Conservation (phyloP, 108 stramenopile species). For the Discostella pseudostelligera region DNA sequence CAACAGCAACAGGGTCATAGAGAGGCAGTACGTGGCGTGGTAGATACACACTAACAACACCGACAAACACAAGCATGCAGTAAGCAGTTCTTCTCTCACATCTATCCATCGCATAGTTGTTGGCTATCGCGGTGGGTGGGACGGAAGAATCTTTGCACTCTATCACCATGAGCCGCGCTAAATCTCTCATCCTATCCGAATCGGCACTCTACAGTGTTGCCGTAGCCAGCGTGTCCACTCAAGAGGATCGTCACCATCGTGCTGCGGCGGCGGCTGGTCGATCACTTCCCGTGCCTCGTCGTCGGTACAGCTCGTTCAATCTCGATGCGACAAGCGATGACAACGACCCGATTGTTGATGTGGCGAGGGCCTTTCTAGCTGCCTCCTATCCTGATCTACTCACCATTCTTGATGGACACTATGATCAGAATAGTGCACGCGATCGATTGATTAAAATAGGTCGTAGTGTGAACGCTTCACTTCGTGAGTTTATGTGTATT, state of each 20-base stretch:
- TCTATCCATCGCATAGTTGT: too few species aligned
- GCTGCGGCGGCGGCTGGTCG: background rate
- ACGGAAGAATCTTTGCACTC: too few species aligned
- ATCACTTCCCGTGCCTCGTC: background rate
- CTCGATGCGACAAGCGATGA: conserved; percentile 20
- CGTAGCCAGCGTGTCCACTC: conserved; percentile 11
- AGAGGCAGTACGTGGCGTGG: too few species aligned
- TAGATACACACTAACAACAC: too few species aligned
- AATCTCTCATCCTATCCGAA: conserved; percentile 30
- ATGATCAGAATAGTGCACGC: conserved; percentile 27
- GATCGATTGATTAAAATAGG: conserved; percentile 78
- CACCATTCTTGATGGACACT: conserved; percentile 16
- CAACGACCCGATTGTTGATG: conserved; percentile 35
- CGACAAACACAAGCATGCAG: too few species aligned
- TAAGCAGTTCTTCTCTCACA: too few species aligned
- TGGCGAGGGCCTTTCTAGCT: conserved; percentile 52
- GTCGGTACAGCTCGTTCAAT: conserved; percentile 21
- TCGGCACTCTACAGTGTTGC: conserved; percentile 28
- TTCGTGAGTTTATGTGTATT: conserved; percentile 5
- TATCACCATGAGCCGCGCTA: conserved; percentile 6
- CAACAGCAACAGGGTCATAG: too few species aligned
- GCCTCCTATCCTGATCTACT: conserved; percentile 45
- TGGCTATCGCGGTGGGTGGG: too few species aligned
- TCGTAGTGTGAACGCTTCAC: conserved; percentile 51
- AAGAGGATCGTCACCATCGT: conserved; percentile 10